Conservation (phyloP, 2,329 filamentous ascomycete species). For the Torrubiella hemipterigena region DNA sequence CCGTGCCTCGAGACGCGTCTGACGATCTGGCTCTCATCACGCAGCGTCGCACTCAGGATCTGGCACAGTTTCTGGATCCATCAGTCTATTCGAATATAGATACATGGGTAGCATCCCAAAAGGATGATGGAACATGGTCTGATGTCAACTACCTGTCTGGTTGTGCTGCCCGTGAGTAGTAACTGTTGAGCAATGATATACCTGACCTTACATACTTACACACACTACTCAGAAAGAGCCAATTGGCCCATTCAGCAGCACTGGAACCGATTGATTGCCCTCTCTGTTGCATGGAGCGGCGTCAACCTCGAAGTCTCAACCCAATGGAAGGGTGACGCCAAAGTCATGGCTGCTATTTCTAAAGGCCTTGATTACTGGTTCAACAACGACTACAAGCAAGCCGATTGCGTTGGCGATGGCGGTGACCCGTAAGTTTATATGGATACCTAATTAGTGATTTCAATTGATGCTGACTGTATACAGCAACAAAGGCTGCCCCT, state of each 20-base stretch:
- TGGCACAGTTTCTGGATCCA: conserved; percentile 11
- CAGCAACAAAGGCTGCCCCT: conserved; percentile 7
- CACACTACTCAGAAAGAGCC: conserved; percentile 8
- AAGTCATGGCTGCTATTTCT: conserved; percentile 7
- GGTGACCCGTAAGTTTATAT: conserved; percentile 7
- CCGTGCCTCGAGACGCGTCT: conserved; percentile 1
- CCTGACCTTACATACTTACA: background rate
- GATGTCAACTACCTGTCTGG: conserved; percentile 13
- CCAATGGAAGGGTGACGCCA: conserved; percentile 8
- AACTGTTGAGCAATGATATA: no score
- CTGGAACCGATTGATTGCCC: conserved; percentile 11
- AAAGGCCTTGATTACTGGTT: conserved; percentile 13
- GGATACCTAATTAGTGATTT: background rate
- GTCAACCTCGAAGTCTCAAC: conserved; percentile 5
- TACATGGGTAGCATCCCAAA: conserved; percentile 10
- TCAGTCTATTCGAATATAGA: conserved; percentile 8
- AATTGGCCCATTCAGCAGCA: conserved; percentile 14
- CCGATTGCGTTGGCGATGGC: conserved; percentile 11
- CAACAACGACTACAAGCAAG: conserved; percentile 10
- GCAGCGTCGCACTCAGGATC: conserved; percentile 9
- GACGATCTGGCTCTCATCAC: conserved; percentile 8
- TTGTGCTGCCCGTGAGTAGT: conserved; percentile 11
- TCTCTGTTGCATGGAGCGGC: conserved; percentile 13
- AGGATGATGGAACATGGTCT: conserved; percentile 11
- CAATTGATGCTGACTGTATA: background rate